phyloP scores from a whole-genome alignment of 768 basidiomycete genomes.

The Tricholoma terreum region DNA sequence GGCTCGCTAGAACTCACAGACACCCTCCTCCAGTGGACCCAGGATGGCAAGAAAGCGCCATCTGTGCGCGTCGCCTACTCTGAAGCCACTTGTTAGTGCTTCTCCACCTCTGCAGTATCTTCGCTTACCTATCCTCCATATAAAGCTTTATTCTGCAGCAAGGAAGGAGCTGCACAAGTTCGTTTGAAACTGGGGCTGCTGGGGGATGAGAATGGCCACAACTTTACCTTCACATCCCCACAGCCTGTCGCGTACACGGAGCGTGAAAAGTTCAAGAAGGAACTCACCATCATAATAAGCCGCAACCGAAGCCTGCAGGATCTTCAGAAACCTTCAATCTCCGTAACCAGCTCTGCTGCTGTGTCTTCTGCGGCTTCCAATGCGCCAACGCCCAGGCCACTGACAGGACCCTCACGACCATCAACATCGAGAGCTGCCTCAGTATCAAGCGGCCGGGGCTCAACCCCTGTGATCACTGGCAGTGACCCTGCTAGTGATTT shows the following conservation, averaged over 20 bases:
- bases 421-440: slow-evolving; percentile 62
- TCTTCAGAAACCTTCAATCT: slow-evolving; percentile 26
- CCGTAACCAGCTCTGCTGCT: slow-evolving; percentile 17
- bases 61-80: slow-evolving; percentile 59
- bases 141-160: slow-evolving; percentile 81
- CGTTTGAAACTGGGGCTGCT: slow-evolving; percentile 71
- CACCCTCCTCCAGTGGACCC: slow-evolving; percentile 75
- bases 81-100: slow-evolving; percentile 60
- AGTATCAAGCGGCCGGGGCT: slow-evolving; percentile 49
- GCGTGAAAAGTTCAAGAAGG: slow-evolving; percentile 79
- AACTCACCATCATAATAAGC: slow-evolving; percentile 73
- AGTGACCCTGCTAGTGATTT: slow-evolving; percentile 66
- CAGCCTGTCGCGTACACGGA: slow-evolving; percentile 62
- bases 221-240: slow-evolving; percentile 77
- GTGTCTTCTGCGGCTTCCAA: slow-evolving; percentile 18
- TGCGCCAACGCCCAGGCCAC: slow-evolving; percentile 32
- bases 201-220: slow-evolving; percentile 71
- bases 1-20: slow-evolving; percentile 76
- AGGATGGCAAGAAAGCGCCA: slow-evolving; percentile 63
- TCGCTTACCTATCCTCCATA: slow-evolving; percentile 12
- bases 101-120: slow-evolving; percentile 11
- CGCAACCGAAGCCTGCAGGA: slow-evolving; percentile 56
- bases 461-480: slow-evolving; percentile 54
- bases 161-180: slow-evolving; percentile 78
- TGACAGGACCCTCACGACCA: slow-evolving; percentile 35